A percentile compares a stretch with the other conserved stretches of the same genome.
Conservation (phyloP, 2,329 filamentous ascomycete species). For the Trichophyton simii region DNA sequence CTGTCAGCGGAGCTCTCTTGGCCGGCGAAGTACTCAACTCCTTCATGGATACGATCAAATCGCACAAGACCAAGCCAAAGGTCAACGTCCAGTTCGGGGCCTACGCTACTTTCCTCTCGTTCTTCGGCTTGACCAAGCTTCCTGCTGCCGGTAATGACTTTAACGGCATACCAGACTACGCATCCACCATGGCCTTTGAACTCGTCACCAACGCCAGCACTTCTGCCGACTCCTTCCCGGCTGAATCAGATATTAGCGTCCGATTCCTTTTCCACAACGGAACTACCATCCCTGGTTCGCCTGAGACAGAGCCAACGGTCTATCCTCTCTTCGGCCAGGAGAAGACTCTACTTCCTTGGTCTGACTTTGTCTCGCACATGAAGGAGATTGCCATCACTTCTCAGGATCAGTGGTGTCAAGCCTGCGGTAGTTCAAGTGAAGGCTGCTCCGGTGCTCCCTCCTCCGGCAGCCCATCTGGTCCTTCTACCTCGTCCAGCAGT, state of each 20-base stretch:
- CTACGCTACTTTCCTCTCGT: slow-evolving; percentile 49
- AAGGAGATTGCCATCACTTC: slow-evolving; percentile 53
- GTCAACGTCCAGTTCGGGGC: slow-evolving; percentile 48
- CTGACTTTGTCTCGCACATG: slow-evolving; percentile 53
- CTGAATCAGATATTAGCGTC: slow-evolving; percentile 41
- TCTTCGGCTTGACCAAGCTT: slow-evolving; percentile 48
- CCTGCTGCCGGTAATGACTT: slow-evolving; percentile 47
- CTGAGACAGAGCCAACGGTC: slow-evolving; percentile 29
- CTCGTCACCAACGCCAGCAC: slow-evolving; percentile 41
- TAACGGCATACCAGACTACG: slow-evolving; percentile 69
- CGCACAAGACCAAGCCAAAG: slow-evolving; percentile 25
- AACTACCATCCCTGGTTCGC: slow-evolving; percentile 34
- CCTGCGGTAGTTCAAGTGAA: slow-evolving; percentile 56
- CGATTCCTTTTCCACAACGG: slow-evolving; percentile 54
- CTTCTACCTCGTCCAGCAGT: slow-evolving; percentile 18
- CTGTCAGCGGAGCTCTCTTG: slow-evolving; percentile 49
- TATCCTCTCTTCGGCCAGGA: slow-evolving; percentile 51
- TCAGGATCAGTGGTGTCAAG: slow-evolving; percentile 56
- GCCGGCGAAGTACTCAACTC: slow-evolving; percentile 47
- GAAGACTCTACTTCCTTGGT: slow-evolving; percentile 50
- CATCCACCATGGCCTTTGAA: slow-evolving; percentile 70
- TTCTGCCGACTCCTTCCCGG: slow-evolving; percentile 30
- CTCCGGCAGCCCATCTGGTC: slow-evolving; percentile 19
- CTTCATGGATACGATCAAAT: slow-evolving; percentile 31
- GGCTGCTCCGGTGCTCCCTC: slow-evolving; percentile 47